Base-by-base conservation (phyloP, 2,329 filamentous ascomycete species). In the Fusarium zealandicum region DNA sequence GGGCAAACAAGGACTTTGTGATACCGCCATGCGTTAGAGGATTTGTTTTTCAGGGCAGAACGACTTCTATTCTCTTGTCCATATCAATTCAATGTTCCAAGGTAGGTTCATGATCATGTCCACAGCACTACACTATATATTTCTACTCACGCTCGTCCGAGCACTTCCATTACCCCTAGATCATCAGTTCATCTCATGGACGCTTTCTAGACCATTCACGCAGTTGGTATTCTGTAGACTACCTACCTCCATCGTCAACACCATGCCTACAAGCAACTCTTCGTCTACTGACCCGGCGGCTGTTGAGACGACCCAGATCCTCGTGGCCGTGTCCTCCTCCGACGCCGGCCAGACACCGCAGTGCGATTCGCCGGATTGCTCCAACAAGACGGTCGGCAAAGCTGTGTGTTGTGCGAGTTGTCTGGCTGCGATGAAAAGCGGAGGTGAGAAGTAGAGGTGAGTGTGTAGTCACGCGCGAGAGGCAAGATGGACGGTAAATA, bases 281-380 rank as follows among this genome's bases (percentile, higher is more conserved):
- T 13, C 16, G 6, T 38, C 28, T n/a, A n/a, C n/a, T 1, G 30
- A n/a, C 14, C 22, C 25, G 10, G 6, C 13, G 2, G 32, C 27
- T 3, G 20, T 37, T 8, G 12, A 12, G 12, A 27, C 12, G 12
- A 25, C 46, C 3, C 18, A 44, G 8, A 32, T 37, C 17, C 50
- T 55, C 14, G 14, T 52, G n/a, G 41, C 48, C 36, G 38, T 52
- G 48, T 31, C 48, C 11, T 35, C 22, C 6, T 36, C 25, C 5
- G 37, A 30, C 1, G 13, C 37, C 17, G 5, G 28, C 8, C 38
- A 18, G 31, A 39, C 35, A 10, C 12, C 16, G 5, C 9, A 2
- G 1, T 52, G 41, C 17, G 36, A 37, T 13, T 20, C 36, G 6
- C 17, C 35, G 3, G 9, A 9, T 6, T 53, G 41, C 27, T 37